These are phyloP conservation scores for Pseudoneurospora amorphoporcata DNA, from an alignment of 495 filamentous ascomycete genomes.

Conservation along the genomic window DNA sequence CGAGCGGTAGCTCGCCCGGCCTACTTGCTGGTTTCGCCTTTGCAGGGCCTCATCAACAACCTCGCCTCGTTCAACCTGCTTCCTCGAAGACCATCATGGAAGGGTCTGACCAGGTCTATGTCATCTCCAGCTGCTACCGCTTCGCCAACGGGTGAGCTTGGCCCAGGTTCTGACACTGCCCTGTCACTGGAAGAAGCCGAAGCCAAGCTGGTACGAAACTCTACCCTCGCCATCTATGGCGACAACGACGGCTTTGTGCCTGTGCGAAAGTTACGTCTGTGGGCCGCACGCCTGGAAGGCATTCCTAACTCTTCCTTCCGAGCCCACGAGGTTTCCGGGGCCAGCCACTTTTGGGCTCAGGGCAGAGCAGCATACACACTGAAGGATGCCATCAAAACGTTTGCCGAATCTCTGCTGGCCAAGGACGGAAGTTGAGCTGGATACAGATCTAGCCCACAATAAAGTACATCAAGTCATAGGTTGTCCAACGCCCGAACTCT, in stretches of 20 bases:
- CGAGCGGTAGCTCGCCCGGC: conserved; percentile 29
- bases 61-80: conserved; percentile 46
- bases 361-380: conserved; percentile 47
- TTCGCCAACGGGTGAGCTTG: conserved; percentile 1
- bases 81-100: conserved; percentile 5
- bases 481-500: conserved; percentile 7
- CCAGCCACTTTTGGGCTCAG: conserved; percentile 80
- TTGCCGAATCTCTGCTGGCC: conserved; percentile 7
- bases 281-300: conserved; percentile 50
- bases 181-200: conserved; percentile 20
- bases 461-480: conserved; percentile 1
- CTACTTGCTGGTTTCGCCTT: conserved; percentile 75
- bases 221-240: conserved; percentile 68
- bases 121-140: not conserved
- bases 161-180: not conserved
- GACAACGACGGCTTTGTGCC: conserved; percentile 70
- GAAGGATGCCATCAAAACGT: conserved; percentile 20
- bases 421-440: not conserved
- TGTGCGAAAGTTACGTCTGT: conserved; percentile 53
- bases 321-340: conserved; percentile 50
- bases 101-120: not conserved
- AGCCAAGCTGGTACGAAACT: conserved; percentile 44
- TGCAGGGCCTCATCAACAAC: conserved; percentile 52
- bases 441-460: not conserved
- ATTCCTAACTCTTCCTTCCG: conserved; percentile 33